phyloP scores from a whole-genome alignment of 164 flowering plant genomes.

The Umbilicus rupestris region DNA sequence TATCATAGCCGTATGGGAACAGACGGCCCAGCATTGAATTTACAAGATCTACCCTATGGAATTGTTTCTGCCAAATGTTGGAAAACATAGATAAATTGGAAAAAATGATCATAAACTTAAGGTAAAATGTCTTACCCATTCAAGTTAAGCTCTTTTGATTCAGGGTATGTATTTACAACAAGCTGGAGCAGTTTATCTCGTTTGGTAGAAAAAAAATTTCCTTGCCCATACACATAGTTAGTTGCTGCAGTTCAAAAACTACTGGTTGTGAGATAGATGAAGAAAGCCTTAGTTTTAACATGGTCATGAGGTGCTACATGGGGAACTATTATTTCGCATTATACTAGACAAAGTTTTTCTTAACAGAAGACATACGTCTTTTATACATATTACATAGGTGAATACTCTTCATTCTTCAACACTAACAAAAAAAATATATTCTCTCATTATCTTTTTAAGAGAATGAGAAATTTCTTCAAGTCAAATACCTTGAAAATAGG shows the following conservation, averaged over 20 bases:
- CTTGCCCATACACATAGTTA: not conserved
- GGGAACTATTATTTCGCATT: not conserved
- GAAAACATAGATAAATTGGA: slow-evolving; percentile 11
- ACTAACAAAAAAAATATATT: too few relatives aligned
- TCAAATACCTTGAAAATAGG: not conserved
- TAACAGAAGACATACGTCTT: not conserved
- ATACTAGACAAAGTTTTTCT: not conserved
- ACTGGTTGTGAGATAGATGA: too few relatives aligned
- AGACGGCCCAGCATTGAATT: slow-evolving; percentile 45
- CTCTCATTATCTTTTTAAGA: too few relatives aligned
- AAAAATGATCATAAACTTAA: not conserved
- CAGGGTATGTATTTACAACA: not conserved
- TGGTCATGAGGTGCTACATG: too few relatives aligned
- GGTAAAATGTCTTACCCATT: slow-evolving; percentile 35
- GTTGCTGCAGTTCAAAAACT: slow-evolving; percentile 1
- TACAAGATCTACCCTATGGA: slow-evolving; percentile 44
- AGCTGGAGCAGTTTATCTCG: slow-evolving; percentile 3
- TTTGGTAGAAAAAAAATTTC: not conserved
- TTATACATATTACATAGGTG: not conserved
- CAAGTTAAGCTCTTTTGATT: slow-evolving; percentile 14
- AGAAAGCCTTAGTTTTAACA: too few relatives aligned
- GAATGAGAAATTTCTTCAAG: not conserved
- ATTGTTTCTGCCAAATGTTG: slow-evolving; percentile 14
- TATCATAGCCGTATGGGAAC: slow-evolving; percentile 24
- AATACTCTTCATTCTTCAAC: too few relatives aligned